These are phyloP conservation scores for Brasilioporus rufonigricans DNA, from an alignment of 768 basidiomycete genomes.

Conservation along the genomic window DNA sequence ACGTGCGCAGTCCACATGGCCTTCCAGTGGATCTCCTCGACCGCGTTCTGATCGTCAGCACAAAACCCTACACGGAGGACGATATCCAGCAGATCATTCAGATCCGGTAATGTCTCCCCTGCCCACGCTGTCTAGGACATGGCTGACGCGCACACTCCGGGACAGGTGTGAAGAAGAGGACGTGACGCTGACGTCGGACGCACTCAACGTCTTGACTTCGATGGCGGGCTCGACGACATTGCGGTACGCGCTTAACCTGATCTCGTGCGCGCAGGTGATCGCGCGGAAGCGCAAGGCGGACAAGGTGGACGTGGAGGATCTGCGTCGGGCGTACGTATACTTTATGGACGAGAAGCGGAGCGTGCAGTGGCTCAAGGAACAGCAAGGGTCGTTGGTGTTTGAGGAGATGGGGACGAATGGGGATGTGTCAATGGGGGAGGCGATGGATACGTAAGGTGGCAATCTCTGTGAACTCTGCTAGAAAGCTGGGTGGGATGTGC, in stretches of 20 bases:
- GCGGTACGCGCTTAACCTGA: conserved; percentile 92
- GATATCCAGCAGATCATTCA: conserved; percentile 91
- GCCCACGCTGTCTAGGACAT: background rate
- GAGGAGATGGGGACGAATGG: conserved; percentile 51
- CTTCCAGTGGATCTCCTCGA: conserved; percentile 94
- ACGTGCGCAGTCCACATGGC: conserved; percentile 92
- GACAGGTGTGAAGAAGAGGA: conserved; percentile 92
- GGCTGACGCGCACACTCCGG: background rate
- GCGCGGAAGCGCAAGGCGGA: conserved; percentile 81
- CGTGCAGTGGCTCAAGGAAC: conserved; percentile 88
- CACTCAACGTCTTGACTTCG: conserved; percentile 74
- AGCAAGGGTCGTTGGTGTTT: conserved; percentile 70
- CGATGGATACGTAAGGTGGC: conserved; percentile 33
- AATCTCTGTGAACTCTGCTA: background rate
- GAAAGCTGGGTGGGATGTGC: too few species aligned
- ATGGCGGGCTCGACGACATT: conserved; percentile 91
- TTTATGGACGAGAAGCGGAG: conserved; percentile 94
- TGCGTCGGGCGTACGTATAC: conserved; percentile 80
- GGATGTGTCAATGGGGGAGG: conserved; percentile 31
- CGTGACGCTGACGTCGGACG: conserved; percentile 73
- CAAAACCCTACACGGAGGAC: conserved; percentile 76
- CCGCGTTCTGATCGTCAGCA: conserved; percentile 93
- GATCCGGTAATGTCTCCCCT: conserved; percentile 58
- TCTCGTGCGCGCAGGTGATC: conserved; percentile 86
- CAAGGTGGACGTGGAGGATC: conserved; percentile 80